A percentile compares a stretch with the other conserved stretches of the same genome.
phyloP scores from a whole-genome alignment of 179 eudicot genomes.

The Spinacia oleracea region DNA sequence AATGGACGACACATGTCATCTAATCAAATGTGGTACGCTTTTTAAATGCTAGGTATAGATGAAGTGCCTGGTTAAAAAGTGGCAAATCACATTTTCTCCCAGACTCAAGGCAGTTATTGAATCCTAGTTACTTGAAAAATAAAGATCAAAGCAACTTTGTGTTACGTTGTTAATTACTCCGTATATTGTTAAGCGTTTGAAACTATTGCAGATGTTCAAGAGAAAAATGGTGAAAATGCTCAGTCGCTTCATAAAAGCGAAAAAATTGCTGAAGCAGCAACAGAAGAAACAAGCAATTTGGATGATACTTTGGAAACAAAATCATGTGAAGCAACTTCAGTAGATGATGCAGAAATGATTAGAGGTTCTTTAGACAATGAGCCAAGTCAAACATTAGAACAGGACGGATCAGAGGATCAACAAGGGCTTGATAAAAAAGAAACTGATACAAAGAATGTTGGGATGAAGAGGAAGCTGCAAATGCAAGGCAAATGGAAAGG shows the following conservation, averaged over 20 bases:
- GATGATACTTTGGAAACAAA: conserved; percentile 36
- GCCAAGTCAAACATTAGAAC: conserved; percentile 38
- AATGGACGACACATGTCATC: too few species aligned
- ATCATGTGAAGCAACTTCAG: conserved; percentile 35
- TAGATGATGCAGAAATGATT: conserved; percentile 27
- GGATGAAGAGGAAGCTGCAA: conserved; percentile 75
- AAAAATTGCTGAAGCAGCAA: conserved; percentile 31
- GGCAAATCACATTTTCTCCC: neutral
- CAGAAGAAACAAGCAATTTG: conserved; percentile 32
- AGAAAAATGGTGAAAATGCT: conserved; percentile 35
- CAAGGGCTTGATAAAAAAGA: conserved; percentile 34
- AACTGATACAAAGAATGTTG: conserved; percentile 36
- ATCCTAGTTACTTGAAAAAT: neutral
- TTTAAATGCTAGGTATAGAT: too few species aligned
- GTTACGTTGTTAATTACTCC: too few species aligned
- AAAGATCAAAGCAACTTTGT: neutral
- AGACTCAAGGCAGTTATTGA: neutral
- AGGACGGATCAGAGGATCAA: conserved; percentile 39
- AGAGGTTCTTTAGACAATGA: conserved; percentile 40
- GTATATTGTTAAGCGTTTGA: neutral
- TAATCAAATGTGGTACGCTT: too few species aligned
- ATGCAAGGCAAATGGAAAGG: conserved; percentile 93
- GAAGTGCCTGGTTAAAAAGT: neutral
- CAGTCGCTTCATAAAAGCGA: conserved; percentile 20
- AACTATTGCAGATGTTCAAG: conserved; percentile 43